phyloP scores from a whole-genome alignment of 2,329 filamentous ascomycete genomes.

The Aspergillus pseudoglaucus region DNA sequence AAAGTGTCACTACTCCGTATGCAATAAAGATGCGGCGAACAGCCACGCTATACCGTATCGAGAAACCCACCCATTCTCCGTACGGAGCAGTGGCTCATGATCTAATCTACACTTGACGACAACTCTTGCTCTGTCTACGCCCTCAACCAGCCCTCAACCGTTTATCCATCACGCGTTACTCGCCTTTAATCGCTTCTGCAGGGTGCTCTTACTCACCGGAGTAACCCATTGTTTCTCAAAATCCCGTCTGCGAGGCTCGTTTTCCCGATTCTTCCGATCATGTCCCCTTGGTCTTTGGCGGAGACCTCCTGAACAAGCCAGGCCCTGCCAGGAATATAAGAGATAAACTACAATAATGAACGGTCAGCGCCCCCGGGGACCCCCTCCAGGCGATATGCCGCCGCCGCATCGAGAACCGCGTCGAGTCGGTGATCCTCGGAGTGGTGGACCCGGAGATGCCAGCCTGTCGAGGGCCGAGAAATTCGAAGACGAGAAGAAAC shows the following conservation, averaged over 20 bases:
- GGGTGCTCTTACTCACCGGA: too few relatives aligned
- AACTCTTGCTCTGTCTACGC: too few relatives aligned
- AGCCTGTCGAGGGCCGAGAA: slow-evolving; percentile 59
- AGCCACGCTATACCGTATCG: not conserved
- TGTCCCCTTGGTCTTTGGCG: slow-evolving; percentile 24
- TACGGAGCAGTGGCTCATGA: not conserved
- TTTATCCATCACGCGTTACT: too few relatives aligned
- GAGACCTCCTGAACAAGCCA: slow-evolving; percentile 19
- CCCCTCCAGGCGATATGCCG: slow-evolving; percentile 22
- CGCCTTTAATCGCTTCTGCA: too few relatives aligned
- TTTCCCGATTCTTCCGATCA: slow-evolving; percentile 19
- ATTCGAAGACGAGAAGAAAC: slow-evolving; percentile 93
- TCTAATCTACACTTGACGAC: not conserved
- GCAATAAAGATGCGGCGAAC: not conserved
- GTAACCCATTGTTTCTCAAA: too few relatives aligned
- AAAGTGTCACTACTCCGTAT: not conserved
- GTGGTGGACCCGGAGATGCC: slow-evolving; percentile 25
- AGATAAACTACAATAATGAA: slow-evolving; percentile 27
- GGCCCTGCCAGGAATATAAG: slow-evolving; percentile 9
- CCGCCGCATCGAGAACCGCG: slow-evolving; percentile 26
- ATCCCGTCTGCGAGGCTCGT: slow-evolving; percentile 4
- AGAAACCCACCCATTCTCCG: not conserved
- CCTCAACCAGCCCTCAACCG: too few relatives aligned
- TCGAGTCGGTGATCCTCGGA: slow-evolving; percentile 28
- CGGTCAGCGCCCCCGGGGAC: slow-evolving; percentile 28